A percentile compares a stretch with the other conserved stretches of the same genome.
Conservation (phyloP, 2,329 filamentous ascomycete species). For the Alternaria conjuncta region DNA sequence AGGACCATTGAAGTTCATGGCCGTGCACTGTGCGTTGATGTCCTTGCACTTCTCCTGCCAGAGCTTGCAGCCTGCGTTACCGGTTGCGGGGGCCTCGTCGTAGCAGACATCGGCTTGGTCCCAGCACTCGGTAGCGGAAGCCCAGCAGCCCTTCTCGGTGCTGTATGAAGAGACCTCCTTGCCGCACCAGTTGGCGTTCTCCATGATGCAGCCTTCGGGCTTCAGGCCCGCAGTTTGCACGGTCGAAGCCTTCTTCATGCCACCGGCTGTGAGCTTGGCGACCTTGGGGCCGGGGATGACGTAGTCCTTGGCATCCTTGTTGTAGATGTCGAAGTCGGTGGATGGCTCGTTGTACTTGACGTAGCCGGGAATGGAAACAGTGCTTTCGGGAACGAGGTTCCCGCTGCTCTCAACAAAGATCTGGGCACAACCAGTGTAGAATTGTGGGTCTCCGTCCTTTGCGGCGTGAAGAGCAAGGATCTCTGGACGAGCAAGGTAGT, state of each 20-base stretch:
- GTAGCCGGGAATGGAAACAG: constrained; percentile 71
- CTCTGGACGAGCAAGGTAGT: constrained; percentile 76
- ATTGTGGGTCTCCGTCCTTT: constrained; percentile 64
- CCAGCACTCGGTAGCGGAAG: constrained; percentile 55
- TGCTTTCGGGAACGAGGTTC: constrained; percentile 57
- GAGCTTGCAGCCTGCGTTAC: constrained; percentile 63
- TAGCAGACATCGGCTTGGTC: constrained; percentile 67
- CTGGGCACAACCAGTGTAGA: constrained; percentile 76
- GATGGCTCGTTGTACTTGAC: constrained; percentile 61
- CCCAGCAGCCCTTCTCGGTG: constrained; percentile 66
- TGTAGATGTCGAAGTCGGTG: constrained; percentile 71
- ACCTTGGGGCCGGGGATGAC: constrained; percentile 65
- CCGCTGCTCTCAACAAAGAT: constrained; percentile 65
- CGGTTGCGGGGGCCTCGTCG: constrained; percentile 63
- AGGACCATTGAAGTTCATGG: constrained; percentile 52
- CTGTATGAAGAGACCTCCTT: constrained; percentile 65
- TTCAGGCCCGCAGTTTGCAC: constrained; percentile 59
- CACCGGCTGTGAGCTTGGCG: constrained; percentile 53
- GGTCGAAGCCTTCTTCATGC: constrained; percentile 17
- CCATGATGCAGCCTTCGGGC: constrained; percentile 64
- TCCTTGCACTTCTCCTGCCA: constrained; percentile 68
- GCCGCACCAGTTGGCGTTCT: constrained; percentile 77
- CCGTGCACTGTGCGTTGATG: constrained; percentile 51
- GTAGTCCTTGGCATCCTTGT: constrained; percentile 50
- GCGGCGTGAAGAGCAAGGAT: constrained; percentile 72